Base-by-base conservation (phyloP, 441 rosid species). In the Euphorbia schlechtendalii region DNA sequence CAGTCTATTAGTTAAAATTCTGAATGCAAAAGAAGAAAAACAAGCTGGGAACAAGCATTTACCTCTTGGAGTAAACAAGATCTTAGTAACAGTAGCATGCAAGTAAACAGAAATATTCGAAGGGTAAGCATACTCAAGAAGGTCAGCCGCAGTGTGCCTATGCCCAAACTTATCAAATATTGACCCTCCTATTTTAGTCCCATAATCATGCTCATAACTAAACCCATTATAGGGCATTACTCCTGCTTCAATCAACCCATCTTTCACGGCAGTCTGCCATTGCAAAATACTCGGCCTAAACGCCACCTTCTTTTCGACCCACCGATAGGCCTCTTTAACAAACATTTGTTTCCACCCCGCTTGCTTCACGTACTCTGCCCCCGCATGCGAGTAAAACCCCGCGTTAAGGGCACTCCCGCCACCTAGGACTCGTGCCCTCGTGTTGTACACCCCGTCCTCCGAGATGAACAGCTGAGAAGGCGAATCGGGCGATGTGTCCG, bases 181-280 rank as follows among this genome's bases (percentile, higher is more conserved):
- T 34, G 97, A 75, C 13, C 97, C 96, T 7, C 96, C 97, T 13
- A 90, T 69, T 73, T 93, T 90, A 5, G 98, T 93, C 48, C 98
- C 97, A 24, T 69, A 59, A 20, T 85, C 36, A 74, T 93, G 96
- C 38, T 90, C 92, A 65, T 75, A 90, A 12, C 91, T 84, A 77
- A 93, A 93, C 0, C 93, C 95, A 43, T 86, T 93, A 78, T 83
- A 65, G 3, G 99, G 99, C 56, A 63, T 0, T 51, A 93, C 78
- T 24, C 97, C 95, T 4, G 52, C 79, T 63, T 90, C 95, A 7
- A 86, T 3, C 53, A 93, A 74, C 52, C 93, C 99, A 59, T 88
- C 85, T 66, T 86, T 73, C 60, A 93, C 95, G 0, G 97, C 96
- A 11, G 95, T 66, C 74, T 93, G 96, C 99, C 99, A 93, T 56